Percentiles rank a stretch among this genome's conserved stretches.
Evolutionary conservation across 2,329 filamentous ascomycete genomes (phyloP).

Genomic region (Colletotrichum costaricense): DNA sequence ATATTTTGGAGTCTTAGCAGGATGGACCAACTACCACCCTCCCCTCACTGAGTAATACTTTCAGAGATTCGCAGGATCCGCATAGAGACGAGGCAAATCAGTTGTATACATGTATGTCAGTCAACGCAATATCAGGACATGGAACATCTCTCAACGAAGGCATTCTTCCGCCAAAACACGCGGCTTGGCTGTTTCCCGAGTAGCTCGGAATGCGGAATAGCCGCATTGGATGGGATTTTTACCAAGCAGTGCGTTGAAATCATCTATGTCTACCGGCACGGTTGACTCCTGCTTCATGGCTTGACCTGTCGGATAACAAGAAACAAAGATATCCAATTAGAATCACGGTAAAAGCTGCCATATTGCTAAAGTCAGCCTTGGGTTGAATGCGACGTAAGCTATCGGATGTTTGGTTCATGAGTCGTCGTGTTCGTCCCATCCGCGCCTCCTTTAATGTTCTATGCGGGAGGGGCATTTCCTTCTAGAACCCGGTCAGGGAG

Average conservation of each 20-base stretch:
- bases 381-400: not conserved
- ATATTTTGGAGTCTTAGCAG: not conserved
- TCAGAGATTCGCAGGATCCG: no score
- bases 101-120: no score
- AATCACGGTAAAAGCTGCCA: not conserved
- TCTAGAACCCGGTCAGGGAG: not conserved
- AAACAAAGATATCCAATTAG: not conserved
- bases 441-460: not conserved
- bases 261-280: not conserved
- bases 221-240: not conserved
- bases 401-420: not conserved
- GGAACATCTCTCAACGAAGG: no score
- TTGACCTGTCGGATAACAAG: not conserved
- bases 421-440: not conserved
- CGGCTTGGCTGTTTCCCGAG: no score
- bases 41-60: no score
- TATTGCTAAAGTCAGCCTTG: not conserved
- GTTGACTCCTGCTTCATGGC: not conserved
- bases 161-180: no score
- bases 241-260: not conserved
- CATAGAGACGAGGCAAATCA: not conserved
- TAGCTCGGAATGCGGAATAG: not conserved
- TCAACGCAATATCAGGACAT: no score
- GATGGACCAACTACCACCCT: no score
- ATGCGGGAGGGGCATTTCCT: not conserved